Base-by-base conservation (phyloP, 768 basidiomycete genomes). In the Kwoniella botswanensis region DNA sequence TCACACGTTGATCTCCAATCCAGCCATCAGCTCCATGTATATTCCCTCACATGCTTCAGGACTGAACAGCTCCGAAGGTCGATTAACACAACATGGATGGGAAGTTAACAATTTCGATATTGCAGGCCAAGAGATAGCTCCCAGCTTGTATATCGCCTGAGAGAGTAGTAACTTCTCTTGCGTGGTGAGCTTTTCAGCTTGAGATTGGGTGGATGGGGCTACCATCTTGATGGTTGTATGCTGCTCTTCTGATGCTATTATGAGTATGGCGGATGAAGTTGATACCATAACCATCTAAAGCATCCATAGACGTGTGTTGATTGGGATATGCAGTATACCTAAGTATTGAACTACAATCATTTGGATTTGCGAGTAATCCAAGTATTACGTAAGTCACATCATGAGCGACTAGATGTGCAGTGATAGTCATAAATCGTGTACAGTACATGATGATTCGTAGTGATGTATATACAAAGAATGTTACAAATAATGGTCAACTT, bases 101-200 rank as follows among this genome's bases (percentile, higher is more conserved):
- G 88, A 88, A 18, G 87, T 85, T 21, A 96, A 87, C 7, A 91
- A 74, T 54, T 87, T 87, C 22, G 91, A 87, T 10, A 95, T 88
- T 6, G 86, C 82, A 44, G 86, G 77, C 94, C 94, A 94, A 63
- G 78, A 72, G 18, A 73, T 63, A 17, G 82, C 80, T 13, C 94
- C 93, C 67, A 90, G 86, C 79, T 94, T 92, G 83, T 92, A 92
- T 54, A 93, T 90, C 0, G 93, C 90, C 84, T 97, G 94, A 1
- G 93, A 89, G 60, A 96, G 87, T 35, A 97, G 84, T 61, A 97
- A 90, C 67, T 88, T 86, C 84, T 95, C 93, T 64, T 91, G 77
- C 2, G 72, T 70, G 4, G 73, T 74, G 17, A 76, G 70, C 22
- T 60, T 67, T 26, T 60, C 63, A n/a, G 26, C 41, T 52, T 67